Evolutionary conservation across 2,329 filamentous ascomycete species (phyloP).

Genomic region (Esteya vermicola): DNA sequence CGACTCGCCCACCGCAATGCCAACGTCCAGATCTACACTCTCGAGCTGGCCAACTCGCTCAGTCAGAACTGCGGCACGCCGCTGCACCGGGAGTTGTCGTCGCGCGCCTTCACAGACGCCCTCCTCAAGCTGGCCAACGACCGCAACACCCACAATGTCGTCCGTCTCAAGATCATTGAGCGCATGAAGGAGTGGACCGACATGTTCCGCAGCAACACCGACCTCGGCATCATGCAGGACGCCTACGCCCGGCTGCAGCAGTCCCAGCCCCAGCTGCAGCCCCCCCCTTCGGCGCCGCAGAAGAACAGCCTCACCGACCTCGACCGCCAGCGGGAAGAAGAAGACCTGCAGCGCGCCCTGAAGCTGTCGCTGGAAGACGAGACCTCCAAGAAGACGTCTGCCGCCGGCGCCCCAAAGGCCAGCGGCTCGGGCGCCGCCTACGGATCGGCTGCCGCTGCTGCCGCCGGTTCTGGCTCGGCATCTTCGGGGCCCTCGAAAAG

Average conservation of each 20-base stretch:
- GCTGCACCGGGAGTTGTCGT: constrained; percentile 82
- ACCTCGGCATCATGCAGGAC: constrained; percentile 94
- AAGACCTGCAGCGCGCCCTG: constrained; percentile 91
- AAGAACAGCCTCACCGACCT: constrained; percentile 83
- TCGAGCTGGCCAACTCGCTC: constrained; percentile 84
- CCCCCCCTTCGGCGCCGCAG: constrained; percentile 74
- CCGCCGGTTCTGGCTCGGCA: constrained; percentile 34
- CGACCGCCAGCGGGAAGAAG: constrained; percentile 90
- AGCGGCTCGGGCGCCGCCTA: constrained; percentile 3
- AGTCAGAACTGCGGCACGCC: constrained; percentile 81
- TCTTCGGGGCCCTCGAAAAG: too few relatives aligned
- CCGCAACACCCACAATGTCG: constrained; percentile 88
- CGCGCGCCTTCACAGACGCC: constrained; percentile 86
- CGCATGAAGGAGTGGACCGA: constrained; percentile 93
- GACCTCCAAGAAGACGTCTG: constrained; percentile 37
- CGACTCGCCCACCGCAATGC: constrained; percentile 84
- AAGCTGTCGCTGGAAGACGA: constrained; percentile 89
- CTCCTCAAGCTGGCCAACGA: constrained; percentile 83
- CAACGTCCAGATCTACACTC: constrained; percentile 89
- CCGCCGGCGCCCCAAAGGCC: constrained; percentile 18
- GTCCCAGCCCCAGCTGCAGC: constrained; percentile 71
- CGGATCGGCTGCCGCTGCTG: constrained; percentile 23
- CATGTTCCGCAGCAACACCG: constrained; percentile 80
- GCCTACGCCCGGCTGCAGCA: constrained; percentile 78
- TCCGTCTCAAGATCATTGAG: constrained; percentile 94